Base-by-base conservation (phyloP, 2,329 filamentous ascomycete genomes). In the Arthrobotrys entomopaga region DNA sequence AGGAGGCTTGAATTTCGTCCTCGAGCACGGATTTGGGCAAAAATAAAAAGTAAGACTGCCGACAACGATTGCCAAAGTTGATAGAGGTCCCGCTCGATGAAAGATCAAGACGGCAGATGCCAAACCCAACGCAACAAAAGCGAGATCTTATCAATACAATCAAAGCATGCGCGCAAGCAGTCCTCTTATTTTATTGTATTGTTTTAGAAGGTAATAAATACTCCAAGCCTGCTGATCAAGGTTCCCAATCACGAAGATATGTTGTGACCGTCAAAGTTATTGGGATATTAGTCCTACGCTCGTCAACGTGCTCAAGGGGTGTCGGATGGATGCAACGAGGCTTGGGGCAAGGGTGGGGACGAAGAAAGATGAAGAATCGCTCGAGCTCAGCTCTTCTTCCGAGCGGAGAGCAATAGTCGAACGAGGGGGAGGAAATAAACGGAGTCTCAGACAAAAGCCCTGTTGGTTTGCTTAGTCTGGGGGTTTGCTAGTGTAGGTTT, bases 371-470 rank as follows among this genome's bases (percentile, higher is more conserved):
- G 49, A 54, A 43, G 54, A 67, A 58, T 26, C 43, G 43, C 34
- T 29, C 42, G 15, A 40, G 53, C 26, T 24, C 54, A 20, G 54
- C 46, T 59, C 42, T 48, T 65, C 43, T 42, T 43, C 19, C 52
- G 54, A 59, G 63, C 46, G 64, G 54, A 60, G 64, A 67, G 54
- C 46, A 49, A 66, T 34, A 57, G 13, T 15, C 22, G 20, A 50
- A 22, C 15, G 19, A 24, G 52, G 53, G 42, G 38, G 34, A 16
- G 34, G 34, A 40, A 57, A 43, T 22, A 46, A 59, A 46, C 24
- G 40, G 38, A 20, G 13, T 11, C 20, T 50, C 46, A 22, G 11
- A 50, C 46, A 22, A 22, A 50, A 50, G 16, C 13, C 29, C 10
- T 10, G 29, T 34, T 34, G 10, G 29, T 34, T 34, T n/a, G n/a